These are phyloP conservation scores for Aegilops bicornis DNA, from an alignment of 176 grass and related monocot species.

Conservation along the genomic window DNA sequence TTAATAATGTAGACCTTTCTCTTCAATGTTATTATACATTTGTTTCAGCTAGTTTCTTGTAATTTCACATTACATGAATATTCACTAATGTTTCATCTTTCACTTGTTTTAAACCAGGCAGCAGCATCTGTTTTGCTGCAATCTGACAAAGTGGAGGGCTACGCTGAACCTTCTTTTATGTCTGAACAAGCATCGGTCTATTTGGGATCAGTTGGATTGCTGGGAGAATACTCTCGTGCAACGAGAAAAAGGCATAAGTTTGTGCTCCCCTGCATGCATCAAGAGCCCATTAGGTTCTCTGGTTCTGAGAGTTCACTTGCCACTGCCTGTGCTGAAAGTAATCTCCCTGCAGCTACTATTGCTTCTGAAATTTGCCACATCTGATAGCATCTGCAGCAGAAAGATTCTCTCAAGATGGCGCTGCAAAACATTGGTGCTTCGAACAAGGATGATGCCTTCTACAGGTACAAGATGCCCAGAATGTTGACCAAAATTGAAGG, in stretches of 20 bases:
- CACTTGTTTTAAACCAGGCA: constrained; percentile 20
- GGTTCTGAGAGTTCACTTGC: constrained; percentile 21
- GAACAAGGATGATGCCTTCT: constrained; percentile 93
- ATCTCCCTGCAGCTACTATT: not conserved
- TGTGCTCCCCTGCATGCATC: constrained; percentile 47
- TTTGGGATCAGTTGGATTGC: constrained; percentile 63
- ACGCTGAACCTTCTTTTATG: constrained; percentile 67
- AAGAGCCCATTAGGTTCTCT: constrained; percentile 16
- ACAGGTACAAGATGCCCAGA: constrained; percentile 93
- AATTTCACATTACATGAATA: not conserved
- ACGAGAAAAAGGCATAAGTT: constrained; percentile 57
- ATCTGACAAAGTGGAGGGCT: constrained; percentile 54
- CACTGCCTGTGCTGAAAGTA: not conserved
- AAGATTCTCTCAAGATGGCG: constrained; percentile 50
- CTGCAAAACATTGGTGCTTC: constrained; percentile 85
- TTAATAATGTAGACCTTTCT: not conserved
- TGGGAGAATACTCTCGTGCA: constrained; percentile 65
- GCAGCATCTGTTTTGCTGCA: constrained; percentile 36
- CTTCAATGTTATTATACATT: not conserved
- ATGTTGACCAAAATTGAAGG: constrained; percentile 90
- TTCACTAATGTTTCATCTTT: not conserved
- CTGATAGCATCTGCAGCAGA: constrained; percentile 30
- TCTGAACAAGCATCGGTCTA: constrained; percentile 59
- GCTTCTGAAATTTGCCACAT: constrained; percentile 4
- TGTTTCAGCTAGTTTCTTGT: not conserved